Base-by-base conservation (phyloP, 768 basidiomycete species). In the Omphalotus guepiniiformis region DNA sequence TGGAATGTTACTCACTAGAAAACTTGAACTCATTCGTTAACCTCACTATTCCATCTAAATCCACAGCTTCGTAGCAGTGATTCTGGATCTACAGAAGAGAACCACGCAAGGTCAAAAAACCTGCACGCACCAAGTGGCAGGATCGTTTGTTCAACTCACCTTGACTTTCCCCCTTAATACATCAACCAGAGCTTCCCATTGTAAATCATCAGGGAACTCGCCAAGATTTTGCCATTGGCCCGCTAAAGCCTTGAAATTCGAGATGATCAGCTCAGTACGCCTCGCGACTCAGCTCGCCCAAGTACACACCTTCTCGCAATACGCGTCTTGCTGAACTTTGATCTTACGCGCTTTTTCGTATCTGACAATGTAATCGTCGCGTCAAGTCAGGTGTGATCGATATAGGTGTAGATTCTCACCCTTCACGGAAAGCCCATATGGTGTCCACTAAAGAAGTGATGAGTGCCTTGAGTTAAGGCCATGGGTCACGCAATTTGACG, bases 101-200 rank as follows among this genome's bases (percentile, higher is more conserved):
- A 21, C 18, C 34, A 19, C 26, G 19, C 1, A 16, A 9, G 25
- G 36, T 25, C 36, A 50, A 40, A 23, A n/a, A n/a, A n/a, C n/a
- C n/a, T n/a, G n/a, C n/a, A n/a, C n/a, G n/a, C n/a, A 23, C 18
- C 39, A 19, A 9, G 32, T 11, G 13, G 6, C 2, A 40, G 13
- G 32, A 18, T 26, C 43, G 27, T 25, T 12, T 6, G 27, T 22
- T 11, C 12, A 12, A 34, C 4, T 23, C 3, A 79, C 83, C 67
- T 85, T 89, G 51, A 88, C 82, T 42, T 79, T 79, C 9, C 88
- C 88, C 46, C 88, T 69, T 11, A 89, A 67, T n/a, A 88, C 80
- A 56, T 89, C 86, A 2, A 85, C 82, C 23, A 88, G 66, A 1
- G 83, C 79, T 57, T 88, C 85, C 81, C 82, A 83, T 54, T 87